These are phyloP conservation scores for Pezicula radicicola DNA, from an alignment of 2,329 filamentous ascomycete genomes.

Conservation along the genomic window DNA sequence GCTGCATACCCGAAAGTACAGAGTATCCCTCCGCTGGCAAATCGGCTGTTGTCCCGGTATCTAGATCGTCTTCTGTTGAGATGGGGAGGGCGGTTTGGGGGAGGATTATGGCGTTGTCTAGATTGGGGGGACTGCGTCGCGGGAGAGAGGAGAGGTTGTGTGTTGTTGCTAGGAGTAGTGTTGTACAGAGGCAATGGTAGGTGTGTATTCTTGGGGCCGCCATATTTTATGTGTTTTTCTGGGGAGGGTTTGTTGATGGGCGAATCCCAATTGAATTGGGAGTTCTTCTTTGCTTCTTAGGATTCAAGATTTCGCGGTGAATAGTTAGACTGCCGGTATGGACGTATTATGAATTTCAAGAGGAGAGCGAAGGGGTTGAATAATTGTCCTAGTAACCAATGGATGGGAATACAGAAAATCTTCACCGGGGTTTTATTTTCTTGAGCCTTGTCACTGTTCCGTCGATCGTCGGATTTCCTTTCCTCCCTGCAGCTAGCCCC, in stretches of 20 bases:
- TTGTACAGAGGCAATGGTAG: slow-evolving; percentile 64
- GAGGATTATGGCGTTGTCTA: slow-evolving; percentile 56
- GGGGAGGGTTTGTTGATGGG: background rate
- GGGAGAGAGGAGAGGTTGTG: slow-evolving; percentile 50
- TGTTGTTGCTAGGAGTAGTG: slow-evolving; percentile 60
- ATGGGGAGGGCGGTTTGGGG: slow-evolving; percentile 39
- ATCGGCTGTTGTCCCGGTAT: slow-evolving; percentile 10
- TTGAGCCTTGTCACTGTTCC: background rate
- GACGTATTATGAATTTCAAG: too few relatives aligned
- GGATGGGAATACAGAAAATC: background rate
- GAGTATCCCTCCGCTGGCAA: slow-evolving; percentile 35
- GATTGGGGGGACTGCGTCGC: slow-evolving; percentile 42
- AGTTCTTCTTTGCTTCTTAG: too few relatives aligned
- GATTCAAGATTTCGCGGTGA: too few relatives aligned
- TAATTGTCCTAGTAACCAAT: too few relatives aligned
- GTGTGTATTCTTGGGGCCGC: slow-evolving; percentile 36
- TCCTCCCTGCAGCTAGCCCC: background rate
- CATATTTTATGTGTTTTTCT: slow-evolving; percentile 2
- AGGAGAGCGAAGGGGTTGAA: too few relatives aligned
- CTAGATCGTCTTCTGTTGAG: slow-evolving; percentile 17
- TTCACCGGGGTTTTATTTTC: background rate
- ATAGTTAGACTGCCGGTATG: too few relatives aligned
- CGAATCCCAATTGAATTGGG: too few relatives aligned
- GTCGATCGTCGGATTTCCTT: background rate
- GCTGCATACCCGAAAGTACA: slow-evolving; percentile 44